These are phyloP conservation scores for Candida coquimbonensis DNA, from an alignment of 805 yeast species.

Conservation along the genomic window DNA sequence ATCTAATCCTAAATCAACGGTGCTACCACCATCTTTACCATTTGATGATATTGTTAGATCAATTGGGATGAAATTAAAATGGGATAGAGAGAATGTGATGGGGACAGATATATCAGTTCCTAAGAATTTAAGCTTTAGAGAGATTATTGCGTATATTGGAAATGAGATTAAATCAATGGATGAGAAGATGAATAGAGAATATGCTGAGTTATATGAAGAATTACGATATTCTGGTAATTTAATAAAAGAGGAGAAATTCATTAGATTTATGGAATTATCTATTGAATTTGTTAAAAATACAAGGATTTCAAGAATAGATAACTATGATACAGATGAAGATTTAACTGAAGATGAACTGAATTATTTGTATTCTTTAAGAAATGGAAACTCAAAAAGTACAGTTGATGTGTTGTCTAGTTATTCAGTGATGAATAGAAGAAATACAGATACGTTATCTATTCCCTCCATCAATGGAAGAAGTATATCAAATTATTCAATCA, in stretches of 20 bases:
- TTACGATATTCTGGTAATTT: slow-evolving; percentile 59
- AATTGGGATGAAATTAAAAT: slow-evolving; percentile 50
- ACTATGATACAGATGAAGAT: not conserved
- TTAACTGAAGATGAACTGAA: not conserved
- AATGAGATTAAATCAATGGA: slow-evolving; percentile 17
- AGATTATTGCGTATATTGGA: slow-evolving; percentile 32
- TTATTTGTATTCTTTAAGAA: slow-evolving; percentile 4
- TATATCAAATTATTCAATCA: not conserved
- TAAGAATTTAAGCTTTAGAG: slow-evolving; percentile 33
- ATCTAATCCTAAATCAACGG: slow-evolving; percentile 33
- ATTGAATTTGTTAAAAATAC: slow-evolving; percentile 26
- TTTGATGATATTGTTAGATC: slow-evolving; percentile 54
- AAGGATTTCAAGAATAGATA: slow-evolving; percentile 7
- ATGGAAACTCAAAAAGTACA: slow-evolving; percentile 3
- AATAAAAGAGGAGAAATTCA: slow-evolving; percentile 52
- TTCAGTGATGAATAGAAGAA: slow-evolving; percentile 3
- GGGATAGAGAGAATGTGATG: slow-evolving; percentile 36
- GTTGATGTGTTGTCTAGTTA: slow-evolving; percentile 6
- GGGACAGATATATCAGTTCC: slow-evolving; percentile 31
- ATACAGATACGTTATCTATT: too few species aligned
- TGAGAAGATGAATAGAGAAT: slow-evolving; percentile 21
- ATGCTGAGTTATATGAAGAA: slow-evolving; percentile 54
- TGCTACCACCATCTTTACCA: slow-evolving; percentile 31
- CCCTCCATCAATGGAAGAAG: not conserved
- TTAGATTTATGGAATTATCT: slow-evolving; percentile 46